phyloP scores from a whole-genome alignment of 495 filamentous ascomycete species.

The Penicillium fimorum region DNA sequence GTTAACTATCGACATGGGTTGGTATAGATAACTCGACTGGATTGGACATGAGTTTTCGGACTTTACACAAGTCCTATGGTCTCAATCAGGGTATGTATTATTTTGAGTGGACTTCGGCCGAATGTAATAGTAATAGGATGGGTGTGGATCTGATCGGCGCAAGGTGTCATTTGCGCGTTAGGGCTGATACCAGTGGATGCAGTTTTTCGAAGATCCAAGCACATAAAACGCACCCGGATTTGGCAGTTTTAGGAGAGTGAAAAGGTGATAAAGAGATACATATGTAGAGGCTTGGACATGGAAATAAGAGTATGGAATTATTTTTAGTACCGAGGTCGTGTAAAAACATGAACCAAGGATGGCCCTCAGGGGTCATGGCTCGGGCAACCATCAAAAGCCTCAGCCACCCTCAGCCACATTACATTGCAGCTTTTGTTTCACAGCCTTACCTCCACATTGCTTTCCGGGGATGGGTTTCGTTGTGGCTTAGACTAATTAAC shows the following conservation, averaged over 20 bases:
- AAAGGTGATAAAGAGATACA: background rate
- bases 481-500: background rate
- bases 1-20: background rate
- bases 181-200: background rate
- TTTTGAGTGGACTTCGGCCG: background rate
- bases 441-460: constrained; percentile 1
- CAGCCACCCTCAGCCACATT: background rate
- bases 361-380: background rate
- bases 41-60: background rate
- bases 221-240: no score
- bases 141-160: background rate
- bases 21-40: background rate
- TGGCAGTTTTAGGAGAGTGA: background rate
- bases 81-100: background rate
- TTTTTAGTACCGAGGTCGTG: background rate
- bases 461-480: background rate
- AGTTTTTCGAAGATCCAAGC: background rate
- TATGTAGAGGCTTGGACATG: background rate
- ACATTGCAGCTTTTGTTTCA: background rate
- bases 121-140: background rate
- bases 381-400: background rate
- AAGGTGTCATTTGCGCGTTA: background rate
- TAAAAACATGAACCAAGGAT: background rate
- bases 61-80: background rate
- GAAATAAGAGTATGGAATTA: background rate